A percentile compares a stretch with the other conserved stretches of the same genome.
Evolutionary conservation across 805 yeast genomes (phyloP).

Genomic region (Huiozyma sinensis): DNA sequence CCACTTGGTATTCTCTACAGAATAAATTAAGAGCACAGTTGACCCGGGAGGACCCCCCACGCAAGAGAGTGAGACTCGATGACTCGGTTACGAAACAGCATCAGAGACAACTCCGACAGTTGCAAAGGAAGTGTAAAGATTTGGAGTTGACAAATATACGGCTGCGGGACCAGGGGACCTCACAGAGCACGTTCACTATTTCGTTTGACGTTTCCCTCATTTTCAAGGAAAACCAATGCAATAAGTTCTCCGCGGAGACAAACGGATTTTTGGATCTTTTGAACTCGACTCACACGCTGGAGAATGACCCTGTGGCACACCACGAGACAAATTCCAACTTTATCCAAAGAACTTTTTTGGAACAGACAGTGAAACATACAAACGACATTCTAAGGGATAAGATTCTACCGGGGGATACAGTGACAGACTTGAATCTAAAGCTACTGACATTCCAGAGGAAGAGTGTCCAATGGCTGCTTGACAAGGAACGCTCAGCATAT

Average conservation of each 20-base stretch:
- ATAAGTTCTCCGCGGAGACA: constrained; percentile 20
- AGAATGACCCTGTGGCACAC: not conserved
- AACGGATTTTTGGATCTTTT: constrained; percentile 14
- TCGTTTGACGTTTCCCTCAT: constrained; percentile 1
- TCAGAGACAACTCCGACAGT: too few relatives aligned
- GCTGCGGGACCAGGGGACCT: not conserved
- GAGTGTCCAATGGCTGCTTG: constrained; percentile 26
- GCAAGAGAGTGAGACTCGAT: too few relatives aligned
- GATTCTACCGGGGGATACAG: constrained; percentile 1
- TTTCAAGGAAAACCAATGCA: constrained; percentile 9
- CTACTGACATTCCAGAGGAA: constrained; percentile 25
- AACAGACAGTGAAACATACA: constrained; percentile 17
- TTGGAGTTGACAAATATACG: too few relatives aligned
- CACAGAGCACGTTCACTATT: too few relatives aligned
- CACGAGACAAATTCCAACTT: constrained; percentile 6
- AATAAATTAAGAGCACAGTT: too few relatives aligned
- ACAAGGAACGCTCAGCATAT: constrained; percentile 11
- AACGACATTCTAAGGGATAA: constrained; percentile 6
- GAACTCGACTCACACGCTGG: constrained; percentile 6
- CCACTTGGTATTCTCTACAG: too few relatives aligned
- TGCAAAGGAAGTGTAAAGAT: too few relatives aligned
- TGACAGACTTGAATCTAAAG: constrained; percentile 10
- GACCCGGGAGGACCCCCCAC: too few relatives aligned
- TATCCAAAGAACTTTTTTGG: constrained; percentile 19
- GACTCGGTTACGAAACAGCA: too few relatives aligned